phyloP scores from a whole-genome alignment of 1,139 yeast genomes.

The Saccharomyces pastorianus region DNA sequence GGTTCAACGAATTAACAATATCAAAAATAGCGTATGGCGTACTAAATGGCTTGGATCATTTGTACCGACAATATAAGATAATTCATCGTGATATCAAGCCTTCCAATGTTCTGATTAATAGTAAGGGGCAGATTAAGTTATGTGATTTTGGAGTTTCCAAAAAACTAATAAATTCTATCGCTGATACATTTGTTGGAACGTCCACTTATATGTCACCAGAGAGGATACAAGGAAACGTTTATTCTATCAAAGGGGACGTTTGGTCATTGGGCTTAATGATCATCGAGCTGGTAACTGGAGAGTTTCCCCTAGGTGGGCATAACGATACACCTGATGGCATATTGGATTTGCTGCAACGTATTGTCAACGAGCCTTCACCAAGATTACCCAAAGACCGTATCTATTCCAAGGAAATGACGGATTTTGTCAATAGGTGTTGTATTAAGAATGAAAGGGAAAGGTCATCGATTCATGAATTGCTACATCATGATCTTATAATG shows the following conservation, averaged over 20 bases:
- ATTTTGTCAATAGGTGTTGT: slow-evolving; percentile 63
- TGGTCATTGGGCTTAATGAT: slow-evolving; percentile 94
- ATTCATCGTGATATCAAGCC: slow-evolving; percentile 93
- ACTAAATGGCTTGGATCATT: slow-evolving; percentile 69
- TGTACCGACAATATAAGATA: slow-evolving; percentile 74
- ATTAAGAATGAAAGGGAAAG: slow-evolving; percentile 54
- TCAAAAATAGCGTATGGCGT: slow-evolving; percentile 73
- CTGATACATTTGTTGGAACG: slow-evolving; percentile 96
- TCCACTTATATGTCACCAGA: slow-evolving; percentile 98
- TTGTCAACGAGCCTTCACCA: slow-evolving; percentile 91
- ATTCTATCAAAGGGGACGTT: slow-evolving; percentile 88
- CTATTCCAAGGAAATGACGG: slow-evolving; percentile 37
- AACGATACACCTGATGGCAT: slow-evolving; percentile 76
- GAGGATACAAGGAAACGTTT: slow-evolving; percentile 87
- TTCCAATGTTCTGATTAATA: slow-evolving; percentile 72
- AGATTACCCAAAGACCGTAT: slow-evolving; percentile 37
- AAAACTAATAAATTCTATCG: slow-evolving; percentile 83
- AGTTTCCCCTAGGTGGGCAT: slow-evolving; percentile 50
- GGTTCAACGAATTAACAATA: slow-evolving; percentile 59
- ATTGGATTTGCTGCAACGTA: slow-evolving; percentile 78
- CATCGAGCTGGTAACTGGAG: slow-evolving; percentile 80
- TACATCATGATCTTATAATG: slow-evolving; percentile 31
- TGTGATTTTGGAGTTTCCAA: slow-evolving; percentile 94
- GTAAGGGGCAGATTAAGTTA: slow-evolving; percentile 70
- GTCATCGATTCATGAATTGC: slow-evolving; percentile 53